These are phyloP conservation scores for Dendrobium catenatum DNA, from an alignment of 106 monocot genomes.

Conservation along the genomic window DNA sequence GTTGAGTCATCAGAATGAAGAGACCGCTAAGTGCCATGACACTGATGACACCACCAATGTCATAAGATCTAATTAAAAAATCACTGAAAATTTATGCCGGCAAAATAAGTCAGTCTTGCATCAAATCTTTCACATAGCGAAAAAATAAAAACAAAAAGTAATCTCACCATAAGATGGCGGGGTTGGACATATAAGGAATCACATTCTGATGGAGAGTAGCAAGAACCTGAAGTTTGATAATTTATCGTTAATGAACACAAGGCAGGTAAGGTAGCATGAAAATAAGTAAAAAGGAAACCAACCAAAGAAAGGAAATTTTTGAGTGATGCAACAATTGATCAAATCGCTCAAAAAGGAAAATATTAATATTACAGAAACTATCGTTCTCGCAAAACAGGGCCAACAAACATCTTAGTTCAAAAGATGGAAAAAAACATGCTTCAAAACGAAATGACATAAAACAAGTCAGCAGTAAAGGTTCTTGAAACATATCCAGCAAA, in stretches of 20 bases:
- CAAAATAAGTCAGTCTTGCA: conserved; percentile 12
- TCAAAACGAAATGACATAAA: conserved; percentile 1
- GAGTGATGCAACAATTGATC: background rate
- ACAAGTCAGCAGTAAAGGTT: background rate
- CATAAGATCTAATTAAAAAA: conserved; percentile 91
- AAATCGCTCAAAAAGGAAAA: background rate
- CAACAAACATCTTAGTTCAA: background rate
- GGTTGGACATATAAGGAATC: conserved; percentile 78
- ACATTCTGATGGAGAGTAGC: conserved; percentile 64
- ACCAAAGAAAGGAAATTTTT: background rate
- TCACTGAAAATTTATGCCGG: conserved; percentile 53
- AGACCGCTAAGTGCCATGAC: conserved; percentile 91
- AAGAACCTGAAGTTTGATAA: conserved; percentile 63
- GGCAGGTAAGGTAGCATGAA: conserved; percentile 3
- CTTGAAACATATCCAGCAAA: background rate
- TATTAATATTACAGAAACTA: background rate
- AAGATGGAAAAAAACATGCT: background rate
- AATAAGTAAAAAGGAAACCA: background rate
- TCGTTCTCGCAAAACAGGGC: background rate
- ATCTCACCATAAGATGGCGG: conserved; percentile 74
- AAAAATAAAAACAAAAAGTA: background rate
- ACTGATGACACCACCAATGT: conserved; percentile 94
- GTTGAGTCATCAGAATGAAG: conserved; percentile 87
- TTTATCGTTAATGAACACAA: background rate
- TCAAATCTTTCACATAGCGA: background rate